Conservation (phyloP, 2,329 filamentous ascomycete species). For the Stagonosporopsis rhizophila region DNA sequence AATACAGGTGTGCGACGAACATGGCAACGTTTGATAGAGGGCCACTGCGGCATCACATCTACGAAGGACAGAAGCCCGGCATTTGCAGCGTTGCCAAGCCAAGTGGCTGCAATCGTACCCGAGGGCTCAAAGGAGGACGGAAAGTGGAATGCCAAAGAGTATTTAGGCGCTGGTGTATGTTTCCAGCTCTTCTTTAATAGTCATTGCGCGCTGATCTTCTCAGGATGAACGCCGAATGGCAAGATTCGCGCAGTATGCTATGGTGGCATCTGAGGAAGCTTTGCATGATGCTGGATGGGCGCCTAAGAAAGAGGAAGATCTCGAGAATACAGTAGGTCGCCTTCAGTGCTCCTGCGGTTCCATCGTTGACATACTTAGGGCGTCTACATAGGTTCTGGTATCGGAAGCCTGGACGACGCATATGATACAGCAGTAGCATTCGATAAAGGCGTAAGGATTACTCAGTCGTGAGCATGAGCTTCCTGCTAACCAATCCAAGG, state of each 20-base stretch:
- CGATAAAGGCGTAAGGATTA: conserved; percentile 68
- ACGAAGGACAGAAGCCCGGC: conserved; percentile 66
- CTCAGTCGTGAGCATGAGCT: too few species aligned
- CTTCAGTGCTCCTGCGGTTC: not conserved
- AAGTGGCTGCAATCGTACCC: conserved; percentile 84
- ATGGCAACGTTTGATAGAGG: conserved; percentile 81
- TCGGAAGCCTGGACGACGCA: conserved; percentile 90
- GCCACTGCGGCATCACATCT: conserved; percentile 81
- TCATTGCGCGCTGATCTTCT: not conserved
- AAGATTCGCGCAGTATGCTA: conserved; percentile 88
- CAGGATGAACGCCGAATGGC: conserved; percentile 81
- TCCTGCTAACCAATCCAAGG: conserved; percentile 58
- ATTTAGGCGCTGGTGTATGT: conserved; percentile 40
- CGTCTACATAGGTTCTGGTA: conserved; percentile 92
- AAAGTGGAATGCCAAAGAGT: conserved; percentile 57
- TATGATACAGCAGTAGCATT: conserved; percentile 83
- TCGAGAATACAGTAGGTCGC: conserved; percentile 69
- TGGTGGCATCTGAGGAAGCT: conserved; percentile 86
- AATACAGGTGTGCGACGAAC: conserved; percentile 70
- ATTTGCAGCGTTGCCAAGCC: conserved; percentile 80
- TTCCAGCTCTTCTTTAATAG: not conserved
- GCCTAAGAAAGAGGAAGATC: conserved; percentile 65
- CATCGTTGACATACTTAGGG: conserved; percentile 58
- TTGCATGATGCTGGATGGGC: conserved; percentile 82
- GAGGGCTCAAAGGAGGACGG: conserved; percentile 54